Percentiles rank a stretch among this genome's conserved stretches.
phyloP scores from a whole-genome alignment of 139 green algal genomes.

The Auxenochlorella pyrenoidosa region DNA sequence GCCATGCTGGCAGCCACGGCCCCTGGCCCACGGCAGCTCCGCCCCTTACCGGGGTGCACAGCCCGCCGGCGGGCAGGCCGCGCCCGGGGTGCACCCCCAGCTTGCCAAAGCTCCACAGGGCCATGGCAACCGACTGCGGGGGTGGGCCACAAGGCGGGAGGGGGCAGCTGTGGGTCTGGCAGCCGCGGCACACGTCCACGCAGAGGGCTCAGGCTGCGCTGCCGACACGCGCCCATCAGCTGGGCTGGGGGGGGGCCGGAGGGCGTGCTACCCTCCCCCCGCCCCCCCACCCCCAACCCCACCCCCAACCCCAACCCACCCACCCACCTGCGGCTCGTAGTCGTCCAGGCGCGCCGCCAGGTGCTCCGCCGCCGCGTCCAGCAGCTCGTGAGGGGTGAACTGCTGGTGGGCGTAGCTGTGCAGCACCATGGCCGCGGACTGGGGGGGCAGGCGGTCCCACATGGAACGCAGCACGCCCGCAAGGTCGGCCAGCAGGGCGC shows the following conservation, averaged over 20 bases:
- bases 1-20: too few relatives aligned
- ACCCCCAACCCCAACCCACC: too few relatives aligned
- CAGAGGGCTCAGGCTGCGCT: too few relatives aligned
- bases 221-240: too few relatives aligned
- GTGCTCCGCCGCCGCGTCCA: slow-evolving; percentile 36
- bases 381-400: slow-evolving; percentile 38
- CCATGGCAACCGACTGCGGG: slow-evolving; percentile 46
- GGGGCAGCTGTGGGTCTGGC: too few relatives aligned
- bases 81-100: slow-evolving; percentile 41
- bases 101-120: slow-evolving; percentile 49
- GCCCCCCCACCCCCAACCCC: too few relatives aligned
- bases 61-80: slow-evolving; percentile 21
- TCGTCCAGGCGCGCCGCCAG: neutral
- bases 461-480: slow-evolving; percentile 12
- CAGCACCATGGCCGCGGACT: slow-evolving; percentile 36
- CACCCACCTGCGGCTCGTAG: slow-evolving; percentile 29
- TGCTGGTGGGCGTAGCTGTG: slow-evolving; percentile 14
- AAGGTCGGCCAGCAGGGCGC: slow-evolving; percentile 25
- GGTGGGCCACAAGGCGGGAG: neutral
- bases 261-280: too few relatives aligned
- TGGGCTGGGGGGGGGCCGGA: too few relatives aligned
- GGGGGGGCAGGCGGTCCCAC: slow-evolving; percentile 22
- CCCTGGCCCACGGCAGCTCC: too few relatives aligned
- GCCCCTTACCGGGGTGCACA: slow-evolving; percentile 5
- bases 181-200: too few relatives aligned